Conservation (phyloP, 2,329 filamentous ascomycete genomes). For the Aspergillus tubingensis region DNA sequence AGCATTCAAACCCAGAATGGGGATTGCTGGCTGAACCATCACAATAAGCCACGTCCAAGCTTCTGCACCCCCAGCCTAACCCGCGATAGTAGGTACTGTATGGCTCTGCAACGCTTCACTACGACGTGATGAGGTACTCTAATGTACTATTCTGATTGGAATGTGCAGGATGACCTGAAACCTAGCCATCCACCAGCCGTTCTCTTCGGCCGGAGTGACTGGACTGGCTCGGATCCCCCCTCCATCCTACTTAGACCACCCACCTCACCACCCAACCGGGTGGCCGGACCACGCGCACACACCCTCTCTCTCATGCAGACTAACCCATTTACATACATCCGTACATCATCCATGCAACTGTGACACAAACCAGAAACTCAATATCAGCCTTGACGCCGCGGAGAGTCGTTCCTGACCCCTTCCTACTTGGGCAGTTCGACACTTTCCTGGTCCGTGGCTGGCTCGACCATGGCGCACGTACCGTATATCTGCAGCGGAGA, state of each 20-base stretch:
- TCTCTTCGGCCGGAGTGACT: no score
- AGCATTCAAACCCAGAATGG: neutral
- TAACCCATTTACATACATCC: neutral
- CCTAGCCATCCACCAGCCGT: slow-evolving; percentile 1
- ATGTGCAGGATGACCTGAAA: slow-evolving; percentile 6
- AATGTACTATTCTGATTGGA: slow-evolving; percentile 3
- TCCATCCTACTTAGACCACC: neutral
- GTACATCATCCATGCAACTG: slow-evolving; percentile 2
- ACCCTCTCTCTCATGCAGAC: neutral
- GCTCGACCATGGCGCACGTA: slow-evolving; percentile 6
- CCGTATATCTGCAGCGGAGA: slow-evolving; percentile 19
- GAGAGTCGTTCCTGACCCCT: neutral
- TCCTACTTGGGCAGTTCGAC: neutral
- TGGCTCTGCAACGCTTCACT: neutral
- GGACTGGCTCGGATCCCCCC: neutral
- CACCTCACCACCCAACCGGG: neutral
- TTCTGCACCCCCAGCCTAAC: neutral
- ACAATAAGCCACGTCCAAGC: neutral
- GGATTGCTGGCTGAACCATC: neutral
- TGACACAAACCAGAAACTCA: neutral
- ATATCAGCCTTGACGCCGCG: neutral
- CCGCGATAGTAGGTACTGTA: neutral
- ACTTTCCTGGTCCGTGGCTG: neutral
- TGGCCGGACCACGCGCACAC: neutral
- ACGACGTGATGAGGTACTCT: neutral